phyloP scores from a whole-genome alignment of 495 filamentous ascomycete genomes.

The Penicillium dipodomyicola region DNA sequence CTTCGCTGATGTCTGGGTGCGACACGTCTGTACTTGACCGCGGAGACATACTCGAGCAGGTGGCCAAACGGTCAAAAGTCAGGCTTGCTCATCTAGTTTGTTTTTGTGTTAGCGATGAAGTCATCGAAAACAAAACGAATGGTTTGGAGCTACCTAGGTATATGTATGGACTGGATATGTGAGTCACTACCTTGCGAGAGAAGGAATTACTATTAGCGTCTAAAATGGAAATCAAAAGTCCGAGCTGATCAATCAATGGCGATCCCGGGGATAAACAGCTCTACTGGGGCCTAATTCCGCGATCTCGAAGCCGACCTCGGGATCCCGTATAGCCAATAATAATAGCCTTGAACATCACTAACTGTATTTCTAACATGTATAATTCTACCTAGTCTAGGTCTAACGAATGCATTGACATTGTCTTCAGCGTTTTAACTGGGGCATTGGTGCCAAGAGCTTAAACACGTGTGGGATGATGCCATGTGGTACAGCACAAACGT shows the following conservation, averaged over 20 bases:
- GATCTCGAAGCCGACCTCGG: background rate
- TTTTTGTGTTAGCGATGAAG: background rate
- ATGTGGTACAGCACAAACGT: background rate
- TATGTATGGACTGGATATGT: background rate
- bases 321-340: background rate
- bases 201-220: background rate
- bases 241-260: slow-evolving; percentile 24
- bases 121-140: background rate
- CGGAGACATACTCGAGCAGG: background rate
- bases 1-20: background rate
- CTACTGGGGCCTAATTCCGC: slow-evolving; percentile 2
- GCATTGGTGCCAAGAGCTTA: background rate
- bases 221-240: background rate
- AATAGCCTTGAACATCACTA: background rate
- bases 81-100: background rate
- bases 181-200: background rate
- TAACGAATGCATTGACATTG: background rate
- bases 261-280: slow-evolving; percentile 6
- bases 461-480: background rate
- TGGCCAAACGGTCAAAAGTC: background rate
- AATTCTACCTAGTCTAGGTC: background rate
- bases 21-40: slow-evolving; percentile 2
- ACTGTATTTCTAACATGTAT: too few species aligned
- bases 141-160: background rate
- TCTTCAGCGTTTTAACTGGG: background rate